phyloP scores from a whole-genome alignment of 495 filamentous ascomycete species.

The Penicillium manginii region DNA sequence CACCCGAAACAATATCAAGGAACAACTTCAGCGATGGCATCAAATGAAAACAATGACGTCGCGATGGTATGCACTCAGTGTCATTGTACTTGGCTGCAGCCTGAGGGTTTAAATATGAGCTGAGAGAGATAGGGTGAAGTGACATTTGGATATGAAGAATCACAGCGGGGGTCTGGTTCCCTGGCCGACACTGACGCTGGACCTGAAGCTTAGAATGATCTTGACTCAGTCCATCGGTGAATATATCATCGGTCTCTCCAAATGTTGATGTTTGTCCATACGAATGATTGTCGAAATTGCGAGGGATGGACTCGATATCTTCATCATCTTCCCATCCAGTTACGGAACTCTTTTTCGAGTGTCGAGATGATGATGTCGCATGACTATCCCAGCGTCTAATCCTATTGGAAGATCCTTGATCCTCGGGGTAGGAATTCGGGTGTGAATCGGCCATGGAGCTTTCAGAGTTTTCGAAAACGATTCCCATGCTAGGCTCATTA shows the following conservation, averaged over 20 bases:
- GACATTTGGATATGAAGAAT: constrained; percentile 61
- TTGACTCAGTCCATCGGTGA: constrained; percentile 53
- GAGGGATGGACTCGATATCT: constrained; percentile 48
- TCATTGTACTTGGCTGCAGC: constrained; percentile 4
- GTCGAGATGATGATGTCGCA: constrained; percentile 30
- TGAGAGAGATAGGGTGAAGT: constrained; percentile 53
- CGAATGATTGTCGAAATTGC: constrained; percentile 34
- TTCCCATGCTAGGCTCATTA: constrained; percentile 44
- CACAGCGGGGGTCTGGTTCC: constrained; percentile 40
- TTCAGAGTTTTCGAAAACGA: constrained; percentile 46
- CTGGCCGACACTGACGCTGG: constrained; percentile 28
- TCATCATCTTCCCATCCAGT: constrained; percentile 39
- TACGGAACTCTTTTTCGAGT: constrained; percentile 37
- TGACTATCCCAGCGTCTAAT: constrained; percentile 31
- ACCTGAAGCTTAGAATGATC: constrained; percentile 44
- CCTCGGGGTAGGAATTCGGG: constrained; percentile 30
- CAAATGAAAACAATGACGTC: constrained; percentile 56
- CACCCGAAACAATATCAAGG: constrained; percentile 46
- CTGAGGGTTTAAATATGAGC: constrained; percentile 48
- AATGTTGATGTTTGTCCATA: constrained; percentile 38
- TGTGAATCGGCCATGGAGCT: constrained; percentile 18
- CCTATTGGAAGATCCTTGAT: constrained; percentile 21
- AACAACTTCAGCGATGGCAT: constrained; percentile 48
- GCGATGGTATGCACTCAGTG: constrained; percentile 16
- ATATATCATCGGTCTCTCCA: constrained; percentile 50